A percentile compares a stretch with the other conserved stretches of the same genome.
phyloP scores from a whole-genome alignment of 1,139 yeast species.

The Pichia sp. region DNA sequence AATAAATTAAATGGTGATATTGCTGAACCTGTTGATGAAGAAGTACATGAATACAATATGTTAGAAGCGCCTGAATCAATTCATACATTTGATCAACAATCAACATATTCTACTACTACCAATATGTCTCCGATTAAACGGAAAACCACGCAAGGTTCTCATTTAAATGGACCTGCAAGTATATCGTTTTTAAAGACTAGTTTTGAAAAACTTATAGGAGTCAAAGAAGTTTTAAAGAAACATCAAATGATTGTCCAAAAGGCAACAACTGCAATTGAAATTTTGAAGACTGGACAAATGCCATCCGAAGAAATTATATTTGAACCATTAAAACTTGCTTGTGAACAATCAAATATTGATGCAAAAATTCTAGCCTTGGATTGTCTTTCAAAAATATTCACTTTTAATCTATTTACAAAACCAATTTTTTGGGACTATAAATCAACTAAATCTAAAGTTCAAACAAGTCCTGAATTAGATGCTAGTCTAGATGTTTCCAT shows the following conservation, averaged over 20 bases:
- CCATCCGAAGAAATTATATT: constrained; percentile 38
- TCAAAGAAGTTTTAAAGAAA: constrained; percentile 44
- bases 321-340: constrained; percentile 57
- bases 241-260: constrained; percentile 37
- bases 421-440: constrained; percentile 34
- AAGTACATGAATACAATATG: neutral
- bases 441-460: constrained; percentile 15
- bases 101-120: constrained; percentile 6
- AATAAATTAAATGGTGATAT: neutral
- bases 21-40: too few species aligned
- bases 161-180: constrained; percentile 27
- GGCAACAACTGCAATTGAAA: constrained; percentile 37
- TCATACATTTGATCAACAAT: constrained; percentile 9
- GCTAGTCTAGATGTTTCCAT: constrained; percentile 32
- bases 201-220: constrained; percentile 38
- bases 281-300: constrained; percentile 28
- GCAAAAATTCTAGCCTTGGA: constrained; percentile 55
- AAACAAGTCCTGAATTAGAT: constrained; percentile 33
- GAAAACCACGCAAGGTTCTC: constrained; percentile 7
- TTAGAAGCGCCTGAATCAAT: constrained; percentile 5
- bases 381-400: constrained; percentile 58
- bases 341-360: constrained; percentile 43
- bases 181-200: constrained; percentile 43
- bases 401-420: constrained; percentile 55
- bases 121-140: constrained; percentile 12